phyloP scores from a whole-genome alignment of 1,284 basidiomycete genomes.

The Leccinum insigne region DNA sequence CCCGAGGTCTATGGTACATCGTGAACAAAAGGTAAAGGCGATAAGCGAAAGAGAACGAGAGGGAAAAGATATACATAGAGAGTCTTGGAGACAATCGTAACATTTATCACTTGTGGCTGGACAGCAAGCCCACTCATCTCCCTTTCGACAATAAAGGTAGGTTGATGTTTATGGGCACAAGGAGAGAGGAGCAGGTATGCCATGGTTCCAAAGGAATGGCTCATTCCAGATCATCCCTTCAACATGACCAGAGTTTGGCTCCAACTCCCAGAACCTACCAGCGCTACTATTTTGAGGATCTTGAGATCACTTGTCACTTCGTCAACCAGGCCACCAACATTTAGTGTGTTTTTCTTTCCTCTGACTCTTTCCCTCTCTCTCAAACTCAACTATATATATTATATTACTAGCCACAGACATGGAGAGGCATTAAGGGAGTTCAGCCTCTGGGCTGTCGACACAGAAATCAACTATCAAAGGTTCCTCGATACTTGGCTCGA shows the following conservation, averaged over 20 bases:
- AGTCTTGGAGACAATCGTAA: too few species aligned
- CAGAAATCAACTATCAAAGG: not conserved
- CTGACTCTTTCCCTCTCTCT: too few species aligned
- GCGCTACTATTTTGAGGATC: not conserved
- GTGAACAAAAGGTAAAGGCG: too few species aligned
- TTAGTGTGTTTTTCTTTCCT: too few species aligned
- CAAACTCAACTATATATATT: too few species aligned
- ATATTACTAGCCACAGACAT: not conserved
- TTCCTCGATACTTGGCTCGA: not conserved
- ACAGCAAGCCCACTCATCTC: not conserved
- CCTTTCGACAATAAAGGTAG: not conserved
- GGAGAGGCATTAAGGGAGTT: not conserved
- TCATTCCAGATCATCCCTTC: not conserved
- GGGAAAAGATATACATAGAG: too few species aligned
- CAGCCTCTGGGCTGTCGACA: not conserved
- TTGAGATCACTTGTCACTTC: not conserved
- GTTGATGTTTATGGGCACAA: too few species aligned
- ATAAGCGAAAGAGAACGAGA: too few species aligned
- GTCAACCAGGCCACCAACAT: not conserved
- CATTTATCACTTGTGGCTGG: constrained; percentile 1
- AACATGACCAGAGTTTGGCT: not conserved
- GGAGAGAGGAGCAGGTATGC: not conserved
- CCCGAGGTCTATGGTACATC: too few species aligned
- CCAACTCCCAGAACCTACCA: not conserved
- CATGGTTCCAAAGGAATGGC: constrained; percentile 3